Conservation (phyloP, 2,329 filamentous ascomycete species). For the Septoria petroselini region DNA sequence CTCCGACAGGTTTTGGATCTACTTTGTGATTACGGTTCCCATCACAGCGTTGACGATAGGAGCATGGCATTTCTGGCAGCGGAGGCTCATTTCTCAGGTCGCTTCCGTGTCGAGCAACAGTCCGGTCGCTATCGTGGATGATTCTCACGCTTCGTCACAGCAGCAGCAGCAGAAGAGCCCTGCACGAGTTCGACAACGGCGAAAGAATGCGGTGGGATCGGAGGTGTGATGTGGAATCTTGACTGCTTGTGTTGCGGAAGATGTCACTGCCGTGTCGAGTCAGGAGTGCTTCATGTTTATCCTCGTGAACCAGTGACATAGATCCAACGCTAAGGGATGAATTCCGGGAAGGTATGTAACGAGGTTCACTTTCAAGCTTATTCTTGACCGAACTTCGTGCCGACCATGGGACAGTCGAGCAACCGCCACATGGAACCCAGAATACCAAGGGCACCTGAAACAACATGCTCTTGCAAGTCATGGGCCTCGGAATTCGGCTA, state of each 20-base stretch:
- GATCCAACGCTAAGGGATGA: neutral
- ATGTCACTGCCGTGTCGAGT: too few species aligned
- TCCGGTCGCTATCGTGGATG: neutral
- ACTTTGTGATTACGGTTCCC: conserved; percentile 19
- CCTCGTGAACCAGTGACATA: neutral
- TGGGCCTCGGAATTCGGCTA: too few species aligned
- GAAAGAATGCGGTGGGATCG: too few species aligned
- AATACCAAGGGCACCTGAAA: too few species aligned
- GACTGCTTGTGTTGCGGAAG: too few species aligned
- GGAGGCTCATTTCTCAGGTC: neutral
- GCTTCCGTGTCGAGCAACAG: neutral
- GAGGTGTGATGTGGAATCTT: too few species aligned
- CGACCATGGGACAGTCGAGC: neutral
- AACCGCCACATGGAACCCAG: too few species aligned
- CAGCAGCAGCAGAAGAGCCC: too few species aligned
- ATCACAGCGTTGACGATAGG: conserved; percentile 18
- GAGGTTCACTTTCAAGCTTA: neutral
- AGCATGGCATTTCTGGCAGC: conserved; percentile 20
- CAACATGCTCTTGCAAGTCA: too few species aligned
- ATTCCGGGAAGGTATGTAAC: neutral
- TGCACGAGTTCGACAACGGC: too few species aligned
- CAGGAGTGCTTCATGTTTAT: too few species aligned
- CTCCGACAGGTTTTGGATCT: conserved; percentile 22
- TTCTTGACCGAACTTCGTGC: neutral
- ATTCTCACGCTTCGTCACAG: too few species aligned